Percentiles rank a stretch among this genome's conserved stretches.
phyloP scores from a whole-genome alignment of 2,329 filamentous ascomycete genomes.

The Sclerotinia trifoliorum region DNA sequence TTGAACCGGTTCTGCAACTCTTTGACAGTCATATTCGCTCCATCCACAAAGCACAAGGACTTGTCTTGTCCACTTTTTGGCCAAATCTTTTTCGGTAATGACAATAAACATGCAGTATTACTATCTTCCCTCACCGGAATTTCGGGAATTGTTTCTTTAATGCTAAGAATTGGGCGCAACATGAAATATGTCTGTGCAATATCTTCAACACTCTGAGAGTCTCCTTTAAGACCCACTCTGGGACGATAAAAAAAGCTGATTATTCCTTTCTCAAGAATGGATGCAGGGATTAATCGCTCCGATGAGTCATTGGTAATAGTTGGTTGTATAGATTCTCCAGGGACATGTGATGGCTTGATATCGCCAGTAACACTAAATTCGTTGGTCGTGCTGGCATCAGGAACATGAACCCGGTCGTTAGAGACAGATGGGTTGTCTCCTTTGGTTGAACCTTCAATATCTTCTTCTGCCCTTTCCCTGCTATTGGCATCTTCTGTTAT shows the following conservation, averaged over 20 bases:
- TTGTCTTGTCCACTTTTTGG: conserved; percentile 66
- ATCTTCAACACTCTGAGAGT: conserved; percentile 64
- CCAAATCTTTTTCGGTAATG: conserved; percentile 80
- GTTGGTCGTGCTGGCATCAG: not conserved
- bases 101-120: conserved; percentile 70
- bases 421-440: too few relatives aligned
- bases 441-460: too few relatives aligned
- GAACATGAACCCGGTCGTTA: not conserved
- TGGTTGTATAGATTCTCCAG: too few relatives aligned
- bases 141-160: conserved; percentile 64
- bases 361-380: not conserved
- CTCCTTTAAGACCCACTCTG: conserved; percentile 68
- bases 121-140: conserved; percentile 50
- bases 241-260: conserved; percentile 89
- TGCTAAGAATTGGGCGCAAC: conserved; percentile 64
- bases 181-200: conserved; percentile 78
- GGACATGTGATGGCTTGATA: not conserved
- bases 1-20: conserved; percentile 70
- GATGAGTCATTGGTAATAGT: too few relatives aligned
- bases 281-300: conserved; percentile 43
- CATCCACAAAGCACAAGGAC: conserved; percentile 83
- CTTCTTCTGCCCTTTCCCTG: too few relatives aligned
- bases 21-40: conserved; percentile 62
- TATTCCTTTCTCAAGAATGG: conserved; percentile 79
- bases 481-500: too few relatives aligned